Conservation (phyloP, 2,329 filamentous ascomycete genomes). For the Zymoseptoria brevis region DNA sequence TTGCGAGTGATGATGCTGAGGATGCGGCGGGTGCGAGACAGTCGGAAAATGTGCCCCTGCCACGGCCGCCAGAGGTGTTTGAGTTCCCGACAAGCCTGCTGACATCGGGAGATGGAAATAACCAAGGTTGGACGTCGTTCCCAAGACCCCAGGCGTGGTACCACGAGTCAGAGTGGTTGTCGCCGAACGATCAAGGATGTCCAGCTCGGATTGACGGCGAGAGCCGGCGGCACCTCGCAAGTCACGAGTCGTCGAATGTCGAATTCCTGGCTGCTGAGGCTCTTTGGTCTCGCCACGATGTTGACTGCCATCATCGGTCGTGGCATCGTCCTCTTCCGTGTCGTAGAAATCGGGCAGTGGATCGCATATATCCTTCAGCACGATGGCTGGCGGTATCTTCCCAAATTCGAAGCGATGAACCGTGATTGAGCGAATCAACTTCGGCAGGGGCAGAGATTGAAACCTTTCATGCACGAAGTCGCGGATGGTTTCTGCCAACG, state of each 20-base stretch:
- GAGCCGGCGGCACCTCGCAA: slow-evolving; percentile 7
- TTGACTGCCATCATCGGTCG: slow-evolving; percentile 29
- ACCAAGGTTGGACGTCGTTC: slow-evolving; percentile 67
- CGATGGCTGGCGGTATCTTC: slow-evolving; percentile 69
- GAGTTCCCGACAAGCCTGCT: slow-evolving; percentile 62
- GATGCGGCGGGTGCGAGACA: slow-evolving; percentile 29
- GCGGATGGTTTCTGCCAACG: slow-evolving; percentile 77
- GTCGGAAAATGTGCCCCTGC: slow-evolving; percentile 59
- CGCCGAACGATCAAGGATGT: slow-evolving; percentile 13
- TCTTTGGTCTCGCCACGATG: slow-evolving; percentile 1
- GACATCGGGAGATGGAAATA: slow-evolving; percentile 76
- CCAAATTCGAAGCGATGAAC: slow-evolving; percentile 95
- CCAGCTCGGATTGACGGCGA: slow-evolving; percentile 14
- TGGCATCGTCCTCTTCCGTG: slow-evolving; percentile 58
- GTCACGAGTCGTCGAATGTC: slow-evolving; percentile 7
- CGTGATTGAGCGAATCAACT: slow-evolving; percentile 93
- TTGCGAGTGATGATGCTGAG: slow-evolving; percentile 27
- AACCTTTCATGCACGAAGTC: slow-evolving; percentile 94
- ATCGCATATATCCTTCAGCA: slow-evolving; percentile 94
- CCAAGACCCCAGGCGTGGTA: slow-evolving; percentile 54
- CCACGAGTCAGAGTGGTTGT: slow-evolving; percentile 33
- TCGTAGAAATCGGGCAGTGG: slow-evolving; percentile 96
- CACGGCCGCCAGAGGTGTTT: slow-evolving; percentile 71
- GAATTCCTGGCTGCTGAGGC: slow-evolving; percentile 2
- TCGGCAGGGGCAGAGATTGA: slow-evolving; percentile 80